phyloP scores from a whole-genome alignment of 148 eudicot genomes.

The Chenopodium album region DNA sequence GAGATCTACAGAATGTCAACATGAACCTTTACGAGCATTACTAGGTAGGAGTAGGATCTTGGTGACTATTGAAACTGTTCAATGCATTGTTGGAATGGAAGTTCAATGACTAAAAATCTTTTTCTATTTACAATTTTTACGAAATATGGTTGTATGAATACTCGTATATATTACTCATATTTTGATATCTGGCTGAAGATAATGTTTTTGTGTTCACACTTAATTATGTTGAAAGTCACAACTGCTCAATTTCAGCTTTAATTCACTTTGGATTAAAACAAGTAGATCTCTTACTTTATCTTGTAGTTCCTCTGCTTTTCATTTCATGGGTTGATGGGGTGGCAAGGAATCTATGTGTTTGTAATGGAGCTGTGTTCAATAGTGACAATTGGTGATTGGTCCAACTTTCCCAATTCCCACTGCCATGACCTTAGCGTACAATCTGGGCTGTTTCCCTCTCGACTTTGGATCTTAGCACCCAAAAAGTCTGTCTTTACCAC shows the following conservation, averaged over 20 bases:
- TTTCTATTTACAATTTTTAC: no score
- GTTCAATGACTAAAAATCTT: no score
- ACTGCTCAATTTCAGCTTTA: background rate
- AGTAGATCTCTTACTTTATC: no score
- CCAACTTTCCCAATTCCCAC: no score
- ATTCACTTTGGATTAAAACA: background rate
- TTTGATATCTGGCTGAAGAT: background rate
- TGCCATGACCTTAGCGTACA: no score
- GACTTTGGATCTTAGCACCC: no score
- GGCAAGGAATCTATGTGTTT: background rate
- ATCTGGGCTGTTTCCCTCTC: no score
- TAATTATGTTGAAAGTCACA: background rate
- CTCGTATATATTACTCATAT: background rate
- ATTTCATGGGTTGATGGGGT: background rate
- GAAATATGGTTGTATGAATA: background rate
- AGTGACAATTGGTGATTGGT: background rate
- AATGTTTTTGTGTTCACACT: background rate
- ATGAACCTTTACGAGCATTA: background rate
- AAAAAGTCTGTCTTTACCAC: background rate
- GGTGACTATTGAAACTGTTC: background rate
- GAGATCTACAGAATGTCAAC: background rate
- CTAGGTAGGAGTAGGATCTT: background rate
- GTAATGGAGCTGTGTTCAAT: background rate
- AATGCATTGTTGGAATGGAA: background rate
- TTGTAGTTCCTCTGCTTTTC: background rate